Percentiles rank a stretch among this genome's conserved stretches.
Evolutionary conservation across 2,329 filamentous ascomycete species (phyloP).

Genomic region (Pseudogymnoascus pannorum): DNA sequence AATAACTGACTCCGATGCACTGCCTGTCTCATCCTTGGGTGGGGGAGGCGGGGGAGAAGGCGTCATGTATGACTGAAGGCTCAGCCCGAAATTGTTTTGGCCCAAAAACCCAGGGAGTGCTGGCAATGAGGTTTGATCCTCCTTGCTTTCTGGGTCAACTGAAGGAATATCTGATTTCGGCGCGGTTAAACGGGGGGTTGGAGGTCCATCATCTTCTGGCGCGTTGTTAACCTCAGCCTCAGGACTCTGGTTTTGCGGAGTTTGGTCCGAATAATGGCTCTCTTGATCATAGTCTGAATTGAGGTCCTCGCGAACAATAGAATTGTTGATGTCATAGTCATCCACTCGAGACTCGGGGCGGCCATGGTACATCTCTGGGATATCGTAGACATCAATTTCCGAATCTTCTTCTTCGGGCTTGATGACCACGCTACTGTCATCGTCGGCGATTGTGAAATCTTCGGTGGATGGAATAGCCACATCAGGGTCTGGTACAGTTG

Average conservation of each 20-base stretch:
- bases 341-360: constrained; percentile 40
- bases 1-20: neutral
- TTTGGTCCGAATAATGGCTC: constrained; percentile 47
- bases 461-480: constrained; percentile 85
- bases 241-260: constrained; percentile 19
- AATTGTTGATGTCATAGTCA: constrained; percentile 49
- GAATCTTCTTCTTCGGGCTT: constrained; percentile 55
- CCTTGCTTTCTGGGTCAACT: constrained; percentile 14
- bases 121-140: constrained; percentile 11
- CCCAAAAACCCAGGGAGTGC: constrained; percentile 42
- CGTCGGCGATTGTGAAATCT: constrained; percentile 49
- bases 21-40: neutral
- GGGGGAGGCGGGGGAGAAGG: constrained; percentile 31
- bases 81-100: constrained; percentile 45
- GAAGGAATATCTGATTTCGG: constrained; percentile 26
- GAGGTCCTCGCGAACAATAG: constrained; percentile 20
- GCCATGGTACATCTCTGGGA: constrained; percentile 56
- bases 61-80: constrained; percentile 47
- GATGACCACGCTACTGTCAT: constrained; percentile 56
- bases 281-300: constrained; percentile 24
- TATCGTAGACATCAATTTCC: constrained; percentile 57
- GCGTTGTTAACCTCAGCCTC: constrained; percentile 20
- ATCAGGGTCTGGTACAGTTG: constrained; percentile 58
- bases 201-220: constrained; percentile 42
- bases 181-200: constrained; percentile 43